Conservation (phyloP, 2,329 filamentous ascomycete species). For the Penicillium sp. region DNA sequence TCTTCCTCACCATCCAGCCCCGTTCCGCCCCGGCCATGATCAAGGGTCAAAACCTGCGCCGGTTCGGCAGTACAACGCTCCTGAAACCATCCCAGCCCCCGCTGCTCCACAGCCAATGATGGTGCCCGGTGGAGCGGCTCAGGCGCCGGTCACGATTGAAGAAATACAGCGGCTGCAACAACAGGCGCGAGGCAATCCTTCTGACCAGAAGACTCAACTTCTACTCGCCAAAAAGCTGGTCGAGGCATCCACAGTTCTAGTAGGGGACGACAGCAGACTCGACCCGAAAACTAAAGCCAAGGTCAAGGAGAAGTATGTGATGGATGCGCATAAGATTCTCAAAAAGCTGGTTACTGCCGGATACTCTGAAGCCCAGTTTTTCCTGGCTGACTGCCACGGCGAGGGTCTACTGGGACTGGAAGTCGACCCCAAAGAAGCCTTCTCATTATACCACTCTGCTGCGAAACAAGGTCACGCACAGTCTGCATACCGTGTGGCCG, state of each 20-base stretch:
- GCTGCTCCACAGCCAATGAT: slow-evolving; percentile 18
- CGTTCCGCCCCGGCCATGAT: slow-evolving; percentile 54
- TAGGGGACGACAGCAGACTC: slow-evolving; percentile 70
- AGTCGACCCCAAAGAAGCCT: slow-evolving; percentile 86
- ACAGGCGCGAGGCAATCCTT: slow-evolving; percentile 67
- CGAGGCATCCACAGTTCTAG: slow-evolving; percentile 77
- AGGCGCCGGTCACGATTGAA: slow-evolving; percentile 67
- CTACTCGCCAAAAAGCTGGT: slow-evolving; percentile 78
- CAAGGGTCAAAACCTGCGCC: slow-evolving; percentile 51
- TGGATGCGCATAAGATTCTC: slow-evolving; percentile 84
- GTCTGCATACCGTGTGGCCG: slow-evolving; percentile 89
- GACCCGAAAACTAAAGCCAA: slow-evolving; percentile 64
- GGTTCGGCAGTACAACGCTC: slow-evolving; percentile 53
- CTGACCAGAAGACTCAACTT: slow-evolving; percentile 70
- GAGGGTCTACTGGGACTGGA: slow-evolving; percentile 76
- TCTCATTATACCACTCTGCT: slow-evolving; percentile 87
- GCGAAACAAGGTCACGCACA: slow-evolving; percentile 85
- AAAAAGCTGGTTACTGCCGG: slow-evolving; percentile 78
- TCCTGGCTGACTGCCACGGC: slow-evolving; percentile 84
- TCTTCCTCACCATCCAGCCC: slow-evolving; percentile 56
- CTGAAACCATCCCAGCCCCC: slow-evolving; percentile 35
- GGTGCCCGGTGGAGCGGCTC: slow-evolving; percentile 13
- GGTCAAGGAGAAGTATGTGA: slow-evolving; percentile 76
- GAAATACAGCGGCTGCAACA: slow-evolving; percentile 75
- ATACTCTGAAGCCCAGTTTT: slow-evolving; percentile 88